Percentiles rank a stretch among this genome's conserved stretches.
Evolutionary conservation across 768 basidiomycete species (phyloP).

Genomic region (Paxillus rubicundulus): DNA sequence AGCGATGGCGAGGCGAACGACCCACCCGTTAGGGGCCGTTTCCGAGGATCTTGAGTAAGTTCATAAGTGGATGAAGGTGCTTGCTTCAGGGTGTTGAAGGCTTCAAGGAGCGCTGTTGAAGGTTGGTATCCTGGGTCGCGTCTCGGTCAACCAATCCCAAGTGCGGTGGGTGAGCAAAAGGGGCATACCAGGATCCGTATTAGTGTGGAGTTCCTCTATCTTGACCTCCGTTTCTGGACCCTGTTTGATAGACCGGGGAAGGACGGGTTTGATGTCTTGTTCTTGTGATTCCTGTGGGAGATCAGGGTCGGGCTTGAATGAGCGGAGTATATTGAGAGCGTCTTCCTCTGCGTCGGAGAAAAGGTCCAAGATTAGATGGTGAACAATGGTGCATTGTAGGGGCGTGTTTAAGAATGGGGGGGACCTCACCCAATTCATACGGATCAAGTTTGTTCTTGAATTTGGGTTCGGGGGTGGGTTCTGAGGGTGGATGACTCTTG

Average conservation of each 20-base stretch:
- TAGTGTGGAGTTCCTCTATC: neutral
- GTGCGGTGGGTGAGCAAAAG: neutral
- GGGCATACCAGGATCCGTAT: neutral
- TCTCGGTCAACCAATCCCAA: neutral
- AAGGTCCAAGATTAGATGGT: neutral
- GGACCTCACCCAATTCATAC: slow-evolving; percentile 22
- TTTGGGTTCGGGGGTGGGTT: slow-evolving; percentile 7
- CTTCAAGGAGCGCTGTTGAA: slow-evolving; percentile 13
- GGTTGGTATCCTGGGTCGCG: slow-evolving; percentile 12
- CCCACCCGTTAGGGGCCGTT: neutral
- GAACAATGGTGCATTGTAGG: no score
- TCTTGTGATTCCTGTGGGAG: neutral
- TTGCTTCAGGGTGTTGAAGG: slow-evolving; percentile 5
- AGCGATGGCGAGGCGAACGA: neutral
- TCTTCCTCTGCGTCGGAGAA: slow-evolving; percentile 21
- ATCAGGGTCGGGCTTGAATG: slow-evolving; percentile 1
- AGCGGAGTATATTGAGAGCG: slow-evolving; percentile 13
- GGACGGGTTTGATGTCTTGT: slow-evolving; percentile 2
- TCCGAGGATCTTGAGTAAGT: neutral
- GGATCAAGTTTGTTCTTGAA: slow-evolving; percentile 29
- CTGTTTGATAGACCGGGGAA: slow-evolving; percentile 1
- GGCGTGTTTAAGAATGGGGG: neutral
- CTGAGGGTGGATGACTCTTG: neutral
- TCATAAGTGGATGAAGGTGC: neutral
- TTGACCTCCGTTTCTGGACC: slow-evolving; percentile 10